phyloP scores from a whole-genome alignment of 495 filamentous ascomycete genomes.

The Aspergillus panamensis region DNA sequence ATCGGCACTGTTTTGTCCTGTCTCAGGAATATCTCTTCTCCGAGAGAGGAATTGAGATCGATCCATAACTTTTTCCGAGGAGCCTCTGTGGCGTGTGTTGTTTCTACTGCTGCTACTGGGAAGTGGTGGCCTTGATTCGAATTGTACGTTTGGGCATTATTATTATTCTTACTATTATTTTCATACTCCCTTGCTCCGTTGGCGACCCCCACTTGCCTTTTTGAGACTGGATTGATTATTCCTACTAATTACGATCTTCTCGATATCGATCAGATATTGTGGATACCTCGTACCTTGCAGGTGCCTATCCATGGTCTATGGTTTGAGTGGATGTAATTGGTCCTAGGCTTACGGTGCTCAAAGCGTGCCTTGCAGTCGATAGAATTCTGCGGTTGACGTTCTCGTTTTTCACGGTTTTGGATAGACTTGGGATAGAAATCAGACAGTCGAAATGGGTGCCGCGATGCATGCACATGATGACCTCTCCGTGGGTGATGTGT shows the following conservation, averaged over 20 bases:
- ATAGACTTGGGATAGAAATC: not conserved
- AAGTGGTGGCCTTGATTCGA: not conserved
- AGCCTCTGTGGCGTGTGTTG: not conserved
- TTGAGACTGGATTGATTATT: slow-evolving; percentile 1
- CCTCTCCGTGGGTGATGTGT: slow-evolving; percentile 45
- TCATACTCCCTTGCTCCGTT: not conserved
- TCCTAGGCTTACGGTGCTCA: slow-evolving; percentile 6
- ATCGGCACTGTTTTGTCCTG: slow-evolving; percentile 18
- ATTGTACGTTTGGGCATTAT: not conserved
- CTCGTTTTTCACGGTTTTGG: slow-evolving; percentile 1
- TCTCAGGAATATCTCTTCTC: slow-evolving; percentile 2
- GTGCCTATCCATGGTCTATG: slow-evolving; percentile 23
- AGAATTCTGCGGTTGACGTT: slow-evolving; percentile 4
- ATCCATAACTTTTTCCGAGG: not conserved
- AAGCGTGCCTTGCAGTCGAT: slow-evolving; percentile 5
- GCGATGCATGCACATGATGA: slow-evolving; percentile 30
- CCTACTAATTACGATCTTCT: slow-evolving; percentile 3
- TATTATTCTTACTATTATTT: not conserved
- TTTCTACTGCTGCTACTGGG: not conserved
- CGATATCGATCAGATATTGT: slow-evolving; percentile 14
- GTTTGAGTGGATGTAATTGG: slow-evolving; percentile 25
- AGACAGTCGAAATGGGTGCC: slow-evolving; percentile 22
- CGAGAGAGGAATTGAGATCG: slow-evolving; percentile 2
- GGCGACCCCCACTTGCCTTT: not conserved
- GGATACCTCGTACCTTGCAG: slow-evolving; percentile 15